Evolutionary conservation across 495 filamentous ascomycete species (phyloP).

Genomic region (Thermothielavioides terrestris): DNA sequence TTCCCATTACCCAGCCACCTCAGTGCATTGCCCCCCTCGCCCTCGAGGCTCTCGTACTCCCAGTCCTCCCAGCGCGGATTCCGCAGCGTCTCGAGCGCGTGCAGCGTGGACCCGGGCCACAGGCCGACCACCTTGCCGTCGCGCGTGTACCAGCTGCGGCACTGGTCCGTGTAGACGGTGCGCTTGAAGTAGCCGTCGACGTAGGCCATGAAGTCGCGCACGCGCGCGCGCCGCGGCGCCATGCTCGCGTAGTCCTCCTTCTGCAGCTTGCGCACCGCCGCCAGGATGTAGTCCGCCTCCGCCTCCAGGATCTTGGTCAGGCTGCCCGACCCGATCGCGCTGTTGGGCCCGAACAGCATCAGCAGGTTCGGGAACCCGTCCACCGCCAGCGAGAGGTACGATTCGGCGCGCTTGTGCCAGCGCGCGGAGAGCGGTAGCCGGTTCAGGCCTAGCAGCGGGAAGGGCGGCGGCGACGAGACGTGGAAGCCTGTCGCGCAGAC

Average conservation of each 20-base stretch:
- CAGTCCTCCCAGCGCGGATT: conserved; percentile 40
- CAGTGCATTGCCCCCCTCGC: conserved; percentile 21
- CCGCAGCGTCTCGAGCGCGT: conserved; percentile 36
- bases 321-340: conserved; percentile 47
- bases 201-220: conserved; percentile 53
- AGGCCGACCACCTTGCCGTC: conserved; percentile 30
- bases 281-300: conserved; percentile 52
- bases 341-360: conserved; percentile 54
- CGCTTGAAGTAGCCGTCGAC: conserved; percentile 54
- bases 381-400: conserved; percentile 55
- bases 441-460: conserved; percentile 46
- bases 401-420: conserved; percentile 45
- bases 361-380: conserved; percentile 62
- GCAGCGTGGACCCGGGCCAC: conserved; percentile 38
- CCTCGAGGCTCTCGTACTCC: conserved; percentile 27
- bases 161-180: conserved; percentile 57
- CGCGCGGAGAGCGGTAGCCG: conserved; percentile 42
- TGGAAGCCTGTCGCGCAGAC: conserved; percentile 66
- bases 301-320: conserved; percentile 49
- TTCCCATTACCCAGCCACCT: conserved; percentile 46
- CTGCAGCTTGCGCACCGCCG: conserved; percentile 57
- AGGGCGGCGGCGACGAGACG: conserved; percentile 48
- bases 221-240: conserved; percentile 43
- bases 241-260: conserved; percentile 56
- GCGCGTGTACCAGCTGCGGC: conserved; percentile 62